Evolutionary conservation across 768 basidiomycete species (phyloP).

Genomic region (Infundibulicybe gibba): DNA sequence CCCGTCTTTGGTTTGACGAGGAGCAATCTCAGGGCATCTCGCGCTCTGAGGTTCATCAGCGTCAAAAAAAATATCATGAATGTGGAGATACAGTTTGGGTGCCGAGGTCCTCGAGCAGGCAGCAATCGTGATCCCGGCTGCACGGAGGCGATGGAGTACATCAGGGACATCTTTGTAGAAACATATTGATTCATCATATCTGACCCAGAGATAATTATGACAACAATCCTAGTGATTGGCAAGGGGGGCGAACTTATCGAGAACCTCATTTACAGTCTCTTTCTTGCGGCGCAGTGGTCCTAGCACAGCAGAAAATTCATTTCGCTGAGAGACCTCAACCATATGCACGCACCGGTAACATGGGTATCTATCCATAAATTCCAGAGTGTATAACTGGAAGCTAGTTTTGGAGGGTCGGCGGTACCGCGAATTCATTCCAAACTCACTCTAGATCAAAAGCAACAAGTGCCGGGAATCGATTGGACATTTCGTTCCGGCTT

Average conservation of each 20-base stretch:
- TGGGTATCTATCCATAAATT: slow-evolving; percentile 86
- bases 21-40: slow-evolving; percentile 66
- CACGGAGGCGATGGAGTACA: slow-evolving; percentile 60
- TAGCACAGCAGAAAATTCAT: slow-evolving; percentile 10
- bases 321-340: neutral
- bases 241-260: slow-evolving; percentile 37
- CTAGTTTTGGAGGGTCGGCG: neutral
- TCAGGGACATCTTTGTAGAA: slow-evolving; percentile 79
- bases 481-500: slow-evolving; percentile 3
- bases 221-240: neutral
- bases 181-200: slow-evolving; percentile 50
- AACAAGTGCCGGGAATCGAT: slow-evolving; percentile 50
- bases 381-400: slow-evolving; percentile 77
- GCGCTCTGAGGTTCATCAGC: slow-evolving; percentile 48
- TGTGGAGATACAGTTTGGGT: slow-evolving; percentile 54
- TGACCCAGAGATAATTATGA: slow-evolving; percentile 18
- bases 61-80: neutral
- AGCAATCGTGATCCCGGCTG: slow-evolving; percentile 51
- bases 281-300: slow-evolving; percentile 51
- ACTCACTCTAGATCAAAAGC: slow-evolving; percentile 81
- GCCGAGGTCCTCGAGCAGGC: slow-evolving; percentile 75
- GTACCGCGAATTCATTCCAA: neutral
- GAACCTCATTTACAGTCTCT: slow-evolving; percentile 41
- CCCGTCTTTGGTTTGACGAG: slow-evolving; percentile 39
- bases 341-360: slow-evolving; percentile 41